Percentiles rank a stretch among this genome's conserved stretches.
Conservation (phyloP, 345 rosid species). For the Carallia pectinifolia region DNA sequence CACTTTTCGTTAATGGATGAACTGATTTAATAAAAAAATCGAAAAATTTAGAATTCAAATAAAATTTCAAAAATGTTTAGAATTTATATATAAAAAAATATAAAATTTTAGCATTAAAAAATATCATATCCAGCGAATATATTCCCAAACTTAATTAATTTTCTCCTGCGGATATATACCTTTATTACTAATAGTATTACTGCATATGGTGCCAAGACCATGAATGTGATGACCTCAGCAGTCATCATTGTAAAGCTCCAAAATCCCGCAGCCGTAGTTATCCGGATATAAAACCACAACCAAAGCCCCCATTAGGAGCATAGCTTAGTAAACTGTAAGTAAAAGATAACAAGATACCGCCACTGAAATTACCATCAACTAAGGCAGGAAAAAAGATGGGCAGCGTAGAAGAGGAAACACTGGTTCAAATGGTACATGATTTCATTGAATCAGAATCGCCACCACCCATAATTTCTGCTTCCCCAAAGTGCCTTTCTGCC, state of each 20-base stretch:
- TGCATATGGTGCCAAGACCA: not conserved
- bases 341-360: not conserved
- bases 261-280: conserved; percentile 20
- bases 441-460: conserved; percentile 50
- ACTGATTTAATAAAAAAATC: no score
- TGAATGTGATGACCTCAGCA: conserved; percentile 14
- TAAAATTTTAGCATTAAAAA: no score
- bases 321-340: not conserved
- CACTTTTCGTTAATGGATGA: no score
- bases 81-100: no score
- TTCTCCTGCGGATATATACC: no score
- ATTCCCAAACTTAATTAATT: no score
- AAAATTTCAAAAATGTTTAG: no score
- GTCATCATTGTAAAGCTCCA: conserved; percentile 20
- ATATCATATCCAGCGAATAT: no score
- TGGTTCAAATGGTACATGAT: conserved; percentile 54
- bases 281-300: not conserved
- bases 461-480: conserved; percentile 15
- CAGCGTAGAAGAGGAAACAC: conserved; percentile 42
- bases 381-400: conserved; percentile 7
- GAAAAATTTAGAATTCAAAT: no score
- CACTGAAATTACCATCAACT: not conserved
- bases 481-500: conserved; percentile 20
- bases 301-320: not conserved
- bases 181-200: not conserved